Conservation (phyloP, 305 asterid species). For the Rubia peregrina region DNA sequence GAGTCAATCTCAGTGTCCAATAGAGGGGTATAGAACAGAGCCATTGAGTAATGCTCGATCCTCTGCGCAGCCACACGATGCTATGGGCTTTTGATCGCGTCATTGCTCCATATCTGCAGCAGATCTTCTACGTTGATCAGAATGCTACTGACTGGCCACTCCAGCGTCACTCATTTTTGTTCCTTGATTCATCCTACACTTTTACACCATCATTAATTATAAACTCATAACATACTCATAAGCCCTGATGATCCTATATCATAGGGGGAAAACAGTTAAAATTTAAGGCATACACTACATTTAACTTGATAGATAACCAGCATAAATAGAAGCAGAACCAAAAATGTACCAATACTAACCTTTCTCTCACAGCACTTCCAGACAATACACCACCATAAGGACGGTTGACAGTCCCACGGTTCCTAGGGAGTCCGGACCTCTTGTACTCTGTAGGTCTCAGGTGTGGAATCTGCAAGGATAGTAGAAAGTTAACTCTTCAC, state of each 20-base stretch:
- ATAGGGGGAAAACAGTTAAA: not conserved
- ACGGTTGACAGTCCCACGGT: slow-evolving; percentile 75
- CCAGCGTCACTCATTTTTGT: not conserved
- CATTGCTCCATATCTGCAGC: slow-evolving; percentile 36
- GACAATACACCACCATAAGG: slow-evolving; percentile 82
- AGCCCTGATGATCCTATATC: slow-evolving; percentile 64
- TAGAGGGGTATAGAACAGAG: slow-evolving; percentile 31
- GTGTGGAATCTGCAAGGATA: slow-evolving; percentile 55
- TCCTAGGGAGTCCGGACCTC: slow-evolving; percentile 68
- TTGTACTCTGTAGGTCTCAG: slow-evolving; percentile 77
- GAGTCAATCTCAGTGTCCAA: slow-evolving; percentile 25
- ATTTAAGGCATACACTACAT: not conserved
- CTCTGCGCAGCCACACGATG: not conserved
- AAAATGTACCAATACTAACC: slow-evolving; percentile 23
- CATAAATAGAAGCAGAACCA: not conserved
- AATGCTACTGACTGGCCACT: slow-evolving; percentile 17
- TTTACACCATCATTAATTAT: too few species aligned
- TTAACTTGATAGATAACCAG: not conserved
- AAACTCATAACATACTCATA: too few species aligned
- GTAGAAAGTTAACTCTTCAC: not conserved
- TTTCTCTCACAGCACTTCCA: slow-evolving; percentile 76
- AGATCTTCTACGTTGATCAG: slow-evolving; percentile 30
- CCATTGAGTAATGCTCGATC: slow-evolving; percentile 22
- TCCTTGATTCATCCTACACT: slow-evolving; percentile 7
- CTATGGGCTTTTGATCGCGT: slow-evolving; percentile 32